Conservation (phyloP, 345 rosid genomes). For the Syzygium grande region DNA sequence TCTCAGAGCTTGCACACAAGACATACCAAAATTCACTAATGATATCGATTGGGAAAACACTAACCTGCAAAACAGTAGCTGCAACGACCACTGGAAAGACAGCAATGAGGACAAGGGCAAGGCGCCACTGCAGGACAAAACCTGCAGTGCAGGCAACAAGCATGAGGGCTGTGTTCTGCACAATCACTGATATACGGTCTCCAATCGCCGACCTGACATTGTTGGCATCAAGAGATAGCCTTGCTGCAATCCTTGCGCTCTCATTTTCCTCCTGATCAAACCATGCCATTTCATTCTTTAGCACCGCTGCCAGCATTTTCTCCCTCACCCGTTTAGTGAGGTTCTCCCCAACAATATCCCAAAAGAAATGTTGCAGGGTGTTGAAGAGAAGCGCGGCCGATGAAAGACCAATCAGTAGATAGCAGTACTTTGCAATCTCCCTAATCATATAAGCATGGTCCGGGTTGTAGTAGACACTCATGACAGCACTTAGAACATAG, state of each 20-base stretch:
- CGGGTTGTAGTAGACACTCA: constrained; percentile 87
- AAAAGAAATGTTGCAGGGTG: constrained; percentile 90
- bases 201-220: constrained; percentile 98
- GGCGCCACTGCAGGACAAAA: constrained; percentile 97
- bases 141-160: constrained; percentile 98
- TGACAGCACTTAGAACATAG: constrained; percentile 86
- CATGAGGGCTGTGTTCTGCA: constrained; percentile 92
- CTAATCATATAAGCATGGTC: constrained; percentile 77
- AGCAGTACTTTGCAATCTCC: constrained; percentile 85
- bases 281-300: constrained; percentile 97
- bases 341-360: constrained; percentile 98
- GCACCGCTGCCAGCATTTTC: constrained; percentile 82
- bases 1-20: not conserved
- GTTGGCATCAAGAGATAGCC: constrained; percentile 93
- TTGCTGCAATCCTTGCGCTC: constrained; percentile 83
- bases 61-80: constrained; percentile 96
- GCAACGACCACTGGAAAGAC: constrained; percentile 97
- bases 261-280: constrained; percentile 97
- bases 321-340: constrained; percentile 94
- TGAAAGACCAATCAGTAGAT: constrained; percentile 84
- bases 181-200: constrained; percentile 90
- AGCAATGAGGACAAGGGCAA: constrained; percentile 87
- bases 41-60: not conserved
- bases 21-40: not conserved
- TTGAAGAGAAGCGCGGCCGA: constrained; percentile 91